These are phyloP conservation scores for Citrullus colocynthis DNA, from an alignment of 306 rosid genomes.

Conservation along the genomic window DNA sequence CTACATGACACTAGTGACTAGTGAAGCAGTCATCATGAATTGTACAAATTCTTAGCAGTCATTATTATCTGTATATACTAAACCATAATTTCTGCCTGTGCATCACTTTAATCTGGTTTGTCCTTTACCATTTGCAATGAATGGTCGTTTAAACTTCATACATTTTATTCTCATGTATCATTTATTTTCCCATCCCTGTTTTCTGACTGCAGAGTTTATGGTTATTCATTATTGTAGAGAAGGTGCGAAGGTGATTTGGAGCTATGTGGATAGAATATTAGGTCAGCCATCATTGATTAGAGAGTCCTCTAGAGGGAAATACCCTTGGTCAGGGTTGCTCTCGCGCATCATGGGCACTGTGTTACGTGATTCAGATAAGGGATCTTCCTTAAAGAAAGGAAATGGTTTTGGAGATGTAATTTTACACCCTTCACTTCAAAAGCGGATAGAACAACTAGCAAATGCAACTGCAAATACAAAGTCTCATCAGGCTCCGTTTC, in stretches of 20 bases:
- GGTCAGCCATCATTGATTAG: conserved; percentile 94
- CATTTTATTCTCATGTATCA: background rate
- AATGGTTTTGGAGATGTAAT: conserved; percentile 83
- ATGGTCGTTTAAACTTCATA: background rate
- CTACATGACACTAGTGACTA: background rate
- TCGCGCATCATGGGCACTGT: conserved; percentile 41
- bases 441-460: conserved; percentile 76
- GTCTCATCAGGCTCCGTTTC: conserved; percentile 91
- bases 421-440: conserved; percentile 77
- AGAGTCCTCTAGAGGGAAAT: conserved; percentile 91
- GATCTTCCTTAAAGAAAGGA: conserved; percentile 36
- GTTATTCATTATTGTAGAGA: conserved; percentile 47
- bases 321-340: conserved; percentile 85
- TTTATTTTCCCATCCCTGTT: conserved; percentile 2
- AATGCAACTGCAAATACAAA: conserved; percentile 91
- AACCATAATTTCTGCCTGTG: background rate
- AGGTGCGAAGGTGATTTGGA: conserved; percentile 97
- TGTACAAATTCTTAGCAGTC: background rate
- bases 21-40: background rate
- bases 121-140: background rate
- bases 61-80: background rate
- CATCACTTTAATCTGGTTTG: background rate
- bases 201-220: conserved; percentile 6
- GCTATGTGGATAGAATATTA: conserved; percentile 92
- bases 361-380: conserved; percentile 20